Percentiles rank a stretch among this genome's conserved stretches.
phyloP scores from a whole-genome alignment of 2,329 filamentous ascomycete genomes.

The Biscogniauxia marginata region DNA sequence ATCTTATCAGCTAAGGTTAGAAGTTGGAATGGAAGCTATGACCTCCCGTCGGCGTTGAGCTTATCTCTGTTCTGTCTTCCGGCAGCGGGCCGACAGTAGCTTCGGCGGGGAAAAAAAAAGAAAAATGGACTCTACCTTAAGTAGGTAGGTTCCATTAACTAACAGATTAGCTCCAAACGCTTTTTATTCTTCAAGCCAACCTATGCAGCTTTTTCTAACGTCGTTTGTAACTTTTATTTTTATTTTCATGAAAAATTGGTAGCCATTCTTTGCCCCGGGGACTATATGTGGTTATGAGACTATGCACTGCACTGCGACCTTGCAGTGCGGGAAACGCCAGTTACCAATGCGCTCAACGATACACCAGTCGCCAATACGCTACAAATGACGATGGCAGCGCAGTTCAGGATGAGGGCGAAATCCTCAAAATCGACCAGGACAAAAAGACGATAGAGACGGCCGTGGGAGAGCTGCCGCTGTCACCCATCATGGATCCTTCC shows the following conservation, averaged over 20 bases:
- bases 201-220: background rate
- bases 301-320: constrained; percentile 27
- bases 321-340: constrained; percentile 23
- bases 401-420: constrained; percentile 24
- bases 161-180: background rate
- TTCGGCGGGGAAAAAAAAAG: background rate
- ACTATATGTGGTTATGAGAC: constrained; percentile 33
- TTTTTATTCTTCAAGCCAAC: background rate
- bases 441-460: constrained; percentile 46
- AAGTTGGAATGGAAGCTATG: background rate
- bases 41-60: background rate
- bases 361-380: constrained; percentile 14
- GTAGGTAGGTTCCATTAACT: too few relatives aligned
- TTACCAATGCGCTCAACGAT: constrained; percentile 3
- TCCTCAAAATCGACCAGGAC: constrained; percentile 37
- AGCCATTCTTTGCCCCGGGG: background rate
- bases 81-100: too few relatives aligned
- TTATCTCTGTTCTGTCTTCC: background rate
- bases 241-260: background rate
- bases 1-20: background rate
- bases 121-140: background rate
- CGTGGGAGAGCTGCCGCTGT: constrained; percentile 49
- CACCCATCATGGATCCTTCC: constrained; percentile 52
- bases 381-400: constrained; percentile 8
- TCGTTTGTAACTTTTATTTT: background rate